Conservation (phyloP, 2,329 filamentous ascomycete species). For the Aspergillus pseudonomiae region DNA sequence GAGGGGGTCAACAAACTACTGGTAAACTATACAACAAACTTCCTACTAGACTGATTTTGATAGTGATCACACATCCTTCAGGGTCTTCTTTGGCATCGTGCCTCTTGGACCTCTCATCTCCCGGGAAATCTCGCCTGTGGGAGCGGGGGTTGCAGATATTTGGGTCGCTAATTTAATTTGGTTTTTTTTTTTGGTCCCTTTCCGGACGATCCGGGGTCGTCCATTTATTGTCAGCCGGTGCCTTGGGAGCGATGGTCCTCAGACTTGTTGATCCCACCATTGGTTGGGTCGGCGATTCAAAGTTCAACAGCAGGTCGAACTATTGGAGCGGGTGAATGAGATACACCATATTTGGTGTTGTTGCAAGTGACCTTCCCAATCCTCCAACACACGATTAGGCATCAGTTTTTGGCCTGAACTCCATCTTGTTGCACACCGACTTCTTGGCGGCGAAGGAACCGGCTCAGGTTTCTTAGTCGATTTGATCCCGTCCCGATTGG, state of each 20-base stretch:
- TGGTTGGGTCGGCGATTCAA: background rate
- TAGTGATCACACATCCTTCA: background rate
- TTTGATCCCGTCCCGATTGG: background rate
- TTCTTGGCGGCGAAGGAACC: slow-evolving; percentile 7
- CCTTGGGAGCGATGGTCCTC: background rate
- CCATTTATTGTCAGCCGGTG: background rate
- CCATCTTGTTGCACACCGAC: slow-evolving; percentile 8
- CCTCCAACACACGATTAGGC: background rate
- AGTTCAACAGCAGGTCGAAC: background rate
- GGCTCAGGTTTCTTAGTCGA: background rate
- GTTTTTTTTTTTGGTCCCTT: background rate
- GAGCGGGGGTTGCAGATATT: slow-evolving; percentile 1
- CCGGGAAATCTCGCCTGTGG: background rate
- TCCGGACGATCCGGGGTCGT: slow-evolving; percentile 24
- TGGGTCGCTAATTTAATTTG: slow-evolving; percentile 2
- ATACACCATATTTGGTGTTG: background rate
- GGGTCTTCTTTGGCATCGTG: background rate
- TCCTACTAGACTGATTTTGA: slow-evolving; percentile 6
- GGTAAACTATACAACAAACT: background rate
- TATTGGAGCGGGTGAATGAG: background rate
- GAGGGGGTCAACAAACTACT: background rate
- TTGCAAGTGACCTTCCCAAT: background rate
- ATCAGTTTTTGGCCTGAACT: slow-evolving; percentile 3
- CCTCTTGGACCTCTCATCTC: slow-evolving; percentile 1
- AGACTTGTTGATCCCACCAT: slow-evolving; percentile 1